Conservation (phyloP, 805 yeast species). For the Spathaspora gorwiae region DNA sequence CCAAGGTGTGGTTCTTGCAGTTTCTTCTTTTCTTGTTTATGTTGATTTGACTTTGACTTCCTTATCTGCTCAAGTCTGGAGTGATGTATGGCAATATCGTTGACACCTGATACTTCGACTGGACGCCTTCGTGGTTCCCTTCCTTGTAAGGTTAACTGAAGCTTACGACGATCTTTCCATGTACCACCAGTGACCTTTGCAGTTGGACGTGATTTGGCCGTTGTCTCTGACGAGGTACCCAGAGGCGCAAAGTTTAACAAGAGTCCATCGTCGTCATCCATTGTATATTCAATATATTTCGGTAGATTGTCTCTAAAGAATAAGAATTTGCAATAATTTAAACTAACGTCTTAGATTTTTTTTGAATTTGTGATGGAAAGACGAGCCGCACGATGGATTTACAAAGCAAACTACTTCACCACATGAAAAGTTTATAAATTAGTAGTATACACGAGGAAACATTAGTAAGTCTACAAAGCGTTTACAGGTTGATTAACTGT, state of each 20-base stretch:
- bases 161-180: constrained; percentile 76
- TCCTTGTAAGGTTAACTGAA: constrained; percentile 48
- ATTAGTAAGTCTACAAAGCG: neutral
- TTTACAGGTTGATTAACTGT: constrained; percentile 12
- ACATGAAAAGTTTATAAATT: neutral
- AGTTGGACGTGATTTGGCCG: constrained; percentile 15
- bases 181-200: constrained; percentile 62
- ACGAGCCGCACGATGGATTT: constrained; percentile 4
- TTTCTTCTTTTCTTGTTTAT: constrained; percentile 9
- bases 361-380: neutral
- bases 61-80: constrained; percentile 1
- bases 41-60: neutral
- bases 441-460: neutral
- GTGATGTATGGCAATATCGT: constrained; percentile 19
- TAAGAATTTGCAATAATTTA: neutral
- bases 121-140: constrained; percentile 26
- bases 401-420: neutral
- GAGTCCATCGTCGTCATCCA: constrained; percentile 62
- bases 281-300: constrained; percentile 3
- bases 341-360: neutral
- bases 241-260: constrained; percentile 66
- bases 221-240: constrained; percentile 15
- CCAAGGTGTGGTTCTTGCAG: constrained; percentile 1
- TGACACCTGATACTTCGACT: constrained; percentile 27
- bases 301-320: neutral